phyloP scores from a whole-genome alignment of 129 eudicot genomes.

The Tanacetum coccineum region DNA sequence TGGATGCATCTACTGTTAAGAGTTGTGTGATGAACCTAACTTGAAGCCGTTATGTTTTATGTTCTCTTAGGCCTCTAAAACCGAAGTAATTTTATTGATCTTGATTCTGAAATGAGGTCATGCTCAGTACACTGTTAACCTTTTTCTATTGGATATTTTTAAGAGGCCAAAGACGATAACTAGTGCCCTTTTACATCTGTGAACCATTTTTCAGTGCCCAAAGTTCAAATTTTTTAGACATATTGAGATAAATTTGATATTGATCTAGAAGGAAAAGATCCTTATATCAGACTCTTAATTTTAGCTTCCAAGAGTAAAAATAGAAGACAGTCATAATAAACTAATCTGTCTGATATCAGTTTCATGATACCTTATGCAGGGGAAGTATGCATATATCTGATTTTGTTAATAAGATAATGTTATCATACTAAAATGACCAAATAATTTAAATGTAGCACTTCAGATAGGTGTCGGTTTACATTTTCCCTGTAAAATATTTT shows the following conservation, averaged over 20 bases:
- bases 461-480: neutral
- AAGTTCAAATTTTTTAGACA: neutral
- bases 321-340: too few species aligned
- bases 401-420: neutral
- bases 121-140: neutral
- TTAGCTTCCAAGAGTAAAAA: neutral
- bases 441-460: neutral
- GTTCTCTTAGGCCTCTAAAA: neutral
- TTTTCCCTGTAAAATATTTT: neutral
- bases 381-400: neutral
- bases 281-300: neutral
- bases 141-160: too few species aligned
- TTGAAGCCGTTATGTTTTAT: neutral
- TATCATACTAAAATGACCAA: too few species aligned
- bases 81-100: neutral
- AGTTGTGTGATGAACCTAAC: too few species aligned
- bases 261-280: neutral
- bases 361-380: neutral
- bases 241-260: neutral
- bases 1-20: too few species aligned
- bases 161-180: too few species aligned
- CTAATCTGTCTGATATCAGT: too few species aligned
- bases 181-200: neutral
- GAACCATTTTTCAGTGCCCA: neutral
- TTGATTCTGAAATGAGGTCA: neutral